Conservation (phyloP, 2,329 filamentous ascomycete genomes). For the Colletotrichum simmondsii region DNA sequence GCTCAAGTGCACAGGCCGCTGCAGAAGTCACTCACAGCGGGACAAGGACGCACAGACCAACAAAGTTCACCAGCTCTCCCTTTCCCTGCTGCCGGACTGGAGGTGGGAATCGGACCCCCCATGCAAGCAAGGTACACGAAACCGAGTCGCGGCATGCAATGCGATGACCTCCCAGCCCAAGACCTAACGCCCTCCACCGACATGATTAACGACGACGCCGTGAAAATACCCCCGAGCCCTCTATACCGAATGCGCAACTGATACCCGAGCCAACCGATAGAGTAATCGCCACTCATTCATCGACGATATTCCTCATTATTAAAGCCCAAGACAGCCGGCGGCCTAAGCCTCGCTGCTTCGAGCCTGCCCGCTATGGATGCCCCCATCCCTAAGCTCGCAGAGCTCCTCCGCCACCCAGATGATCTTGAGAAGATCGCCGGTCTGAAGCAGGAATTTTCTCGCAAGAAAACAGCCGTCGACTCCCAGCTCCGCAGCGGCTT, state of each 20-base stretch:
- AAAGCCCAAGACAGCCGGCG: neutral
- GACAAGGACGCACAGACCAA: neutral
- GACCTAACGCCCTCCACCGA: neutral
- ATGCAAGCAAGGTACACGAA: conserved; percentile 19
- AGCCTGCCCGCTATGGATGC: conserved; percentile 66
- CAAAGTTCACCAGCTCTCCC: conserved; percentile 4
- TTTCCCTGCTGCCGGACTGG: neutral
- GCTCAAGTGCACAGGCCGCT: neutral
- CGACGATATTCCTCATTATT: neutral
- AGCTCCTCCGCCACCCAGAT: conserved; percentile 93
- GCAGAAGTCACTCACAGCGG: neutral
- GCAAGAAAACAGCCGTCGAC: conserved; percentile 94
- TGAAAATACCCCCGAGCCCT: neutral
- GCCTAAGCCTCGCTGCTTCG: neutral
- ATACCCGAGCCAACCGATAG: neutral
- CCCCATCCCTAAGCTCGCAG: conserved; percentile 82
- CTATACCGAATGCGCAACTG: neutral
- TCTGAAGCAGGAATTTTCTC: conserved; percentile 90
- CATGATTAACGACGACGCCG: conserved; percentile 5
- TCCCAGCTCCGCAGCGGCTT: conserved; percentile 88
- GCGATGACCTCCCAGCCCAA: conserved; percentile 11
- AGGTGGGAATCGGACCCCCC: neutral
- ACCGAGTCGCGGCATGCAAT: conserved; percentile 19
- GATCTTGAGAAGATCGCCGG: conserved; percentile 95
- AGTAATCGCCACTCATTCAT: neutral